phyloP scores from a whole-genome alignment of 495 filamentous ascomycete species.

The Rostrohypoxylon terebratum region DNA sequence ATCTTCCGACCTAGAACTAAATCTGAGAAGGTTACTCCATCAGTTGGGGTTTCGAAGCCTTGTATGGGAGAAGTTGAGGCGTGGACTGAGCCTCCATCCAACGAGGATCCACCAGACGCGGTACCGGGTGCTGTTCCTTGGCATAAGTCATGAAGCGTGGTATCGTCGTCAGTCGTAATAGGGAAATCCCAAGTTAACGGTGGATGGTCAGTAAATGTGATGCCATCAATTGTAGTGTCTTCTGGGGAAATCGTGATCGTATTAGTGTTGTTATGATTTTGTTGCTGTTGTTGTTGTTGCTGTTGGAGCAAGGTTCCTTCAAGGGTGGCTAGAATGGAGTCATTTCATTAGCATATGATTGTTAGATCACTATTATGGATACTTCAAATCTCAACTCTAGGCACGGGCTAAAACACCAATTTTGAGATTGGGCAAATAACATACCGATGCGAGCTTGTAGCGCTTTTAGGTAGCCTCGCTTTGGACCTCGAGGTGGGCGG shows the following conservation, averaged over 20 bases:
- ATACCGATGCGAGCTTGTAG: slow-evolving; percentile 46
- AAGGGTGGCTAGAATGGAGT: slow-evolving; percentile 31
- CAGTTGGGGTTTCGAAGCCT: slow-evolving; percentile 37
- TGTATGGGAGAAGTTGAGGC: slow-evolving; percentile 42
- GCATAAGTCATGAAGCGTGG: slow-evolving; percentile 32
- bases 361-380: not conserved
- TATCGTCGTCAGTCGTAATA: slow-evolving; percentile 29
- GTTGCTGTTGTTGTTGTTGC: slow-evolving; percentile 31
- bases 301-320: slow-evolving; percentile 42
- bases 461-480: slow-evolving; percentile 42
- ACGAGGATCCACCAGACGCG: slow-evolving; percentile 30
- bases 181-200: slow-evolving; percentile 42
- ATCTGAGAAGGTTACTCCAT: slow-evolving; percentile 30
- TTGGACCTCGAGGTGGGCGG: slow-evolving; percentile 41
- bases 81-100: slow-evolving; percentile 40
- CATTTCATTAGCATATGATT: slow-evolving; percentile 6
- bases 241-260: slow-evolving; percentile 25
- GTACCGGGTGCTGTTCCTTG: slow-evolving; percentile 29
- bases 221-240: slow-evolving; percentile 28
- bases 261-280: slow-evolving; percentile 12
- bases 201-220: slow-evolving; percentile 30
- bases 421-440: not conserved
- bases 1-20: slow-evolving; percentile 23
- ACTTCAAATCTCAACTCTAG: not conserved
- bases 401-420: not conserved